phyloP scores from a whole-genome alignment of 2,329 filamentous ascomycete species.

The Arthroderma sp. region DNA sequence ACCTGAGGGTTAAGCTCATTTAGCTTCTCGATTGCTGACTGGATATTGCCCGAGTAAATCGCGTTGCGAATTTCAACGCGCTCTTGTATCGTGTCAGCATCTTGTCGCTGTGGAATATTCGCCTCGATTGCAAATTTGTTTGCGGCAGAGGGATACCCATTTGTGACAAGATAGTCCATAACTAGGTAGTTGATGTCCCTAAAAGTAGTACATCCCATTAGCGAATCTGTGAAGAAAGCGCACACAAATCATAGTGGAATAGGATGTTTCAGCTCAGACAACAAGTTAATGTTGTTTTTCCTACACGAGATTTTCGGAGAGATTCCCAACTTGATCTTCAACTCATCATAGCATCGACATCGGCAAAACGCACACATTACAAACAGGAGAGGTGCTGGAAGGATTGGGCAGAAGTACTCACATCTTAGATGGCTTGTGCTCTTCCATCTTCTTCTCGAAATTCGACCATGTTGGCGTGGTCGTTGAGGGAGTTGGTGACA shows the following conservation, averaged over 20 bases:
- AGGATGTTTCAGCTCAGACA: constrained; percentile 44
- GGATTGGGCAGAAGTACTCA: constrained; percentile 42
- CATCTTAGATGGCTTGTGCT: constrained; percentile 81
- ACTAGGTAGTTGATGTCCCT: constrained; percentile 94
- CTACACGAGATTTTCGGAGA: constrained; percentile 93
- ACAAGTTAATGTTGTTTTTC: constrained; percentile 68
- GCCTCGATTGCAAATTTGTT: constrained; percentile 90
- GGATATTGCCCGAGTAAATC: constrained; percentile 76
- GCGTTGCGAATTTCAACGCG: constrained; percentile 72
- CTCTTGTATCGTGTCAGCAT: constrained; percentile 59
- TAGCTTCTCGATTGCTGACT: constrained; percentile 70
- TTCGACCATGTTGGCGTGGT: constrained; percentile 57
- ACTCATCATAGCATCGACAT: constrained; percentile 57
- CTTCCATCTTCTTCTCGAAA: constrained; percentile 72
- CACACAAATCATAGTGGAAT: constrained; percentile 6
- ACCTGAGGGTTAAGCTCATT: constrained; percentile 90
- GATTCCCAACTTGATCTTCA: constrained; percentile 97
- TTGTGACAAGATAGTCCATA: constrained; percentile 91
- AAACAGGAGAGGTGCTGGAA: neutral
- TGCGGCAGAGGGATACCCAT: constrained; percentile 86
- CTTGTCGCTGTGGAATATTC: constrained; percentile 59
- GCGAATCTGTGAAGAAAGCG: constrained; percentile 11
- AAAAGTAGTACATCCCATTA: constrained; percentile 20
- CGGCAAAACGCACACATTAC: constrained; percentile 8
- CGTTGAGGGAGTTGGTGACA: constrained; percentile 59